Evolutionary conservation across 805 yeast genomes (phyloP), one percentile per base, ranked within the genome.

Genomic region (Saturnispora kantuleensis): DNA sequence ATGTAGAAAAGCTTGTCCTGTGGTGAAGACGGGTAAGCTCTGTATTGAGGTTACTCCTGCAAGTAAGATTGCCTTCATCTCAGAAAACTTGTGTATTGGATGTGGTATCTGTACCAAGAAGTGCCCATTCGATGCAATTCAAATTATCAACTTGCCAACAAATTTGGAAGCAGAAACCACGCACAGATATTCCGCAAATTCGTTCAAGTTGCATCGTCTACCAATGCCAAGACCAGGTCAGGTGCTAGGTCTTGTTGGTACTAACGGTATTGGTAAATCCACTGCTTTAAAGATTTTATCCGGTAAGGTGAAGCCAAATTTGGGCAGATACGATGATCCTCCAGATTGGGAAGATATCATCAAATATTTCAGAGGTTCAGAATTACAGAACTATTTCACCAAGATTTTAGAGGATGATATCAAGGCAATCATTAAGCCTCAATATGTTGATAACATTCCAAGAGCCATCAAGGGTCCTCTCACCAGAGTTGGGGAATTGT

Each of bases 151-250:
- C 62, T 73, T 93, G 64, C 98, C 98, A 52, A 90, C 97, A 13
- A 89, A 93, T 65, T 74, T 93, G 62, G 97, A 90, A 44, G 69
- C 73, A 40, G 90, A 93, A 65, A 94, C 89, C 46, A 88, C 97
- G 33, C 97, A 93, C 67, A 80, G 98, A 72, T 93, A 93, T 67
- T 86, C 96, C 40, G 98, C 97, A 45, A 93, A 93, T 67, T 86
- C 96, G 45, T 93, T 93, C 79, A 93, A 93, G 67, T 76, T 93
- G 60, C 98, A 93, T 66, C 78, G 98, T 66, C 74, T 93, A 58
- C 98, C 98, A 21, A 89, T 95, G 46, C 98, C 98, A 51, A 84
- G 98, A 69, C 97, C 98, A 2, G 97, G 97, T 49, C 98, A 93
- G 69, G 98, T 93, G 29, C 73, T 93, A 52, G 98, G 98, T 55